Evolutionary conservation across 2,329 filamentous ascomycete species (phyloP).

Genomic region (Diaporthe capsici): DNA sequence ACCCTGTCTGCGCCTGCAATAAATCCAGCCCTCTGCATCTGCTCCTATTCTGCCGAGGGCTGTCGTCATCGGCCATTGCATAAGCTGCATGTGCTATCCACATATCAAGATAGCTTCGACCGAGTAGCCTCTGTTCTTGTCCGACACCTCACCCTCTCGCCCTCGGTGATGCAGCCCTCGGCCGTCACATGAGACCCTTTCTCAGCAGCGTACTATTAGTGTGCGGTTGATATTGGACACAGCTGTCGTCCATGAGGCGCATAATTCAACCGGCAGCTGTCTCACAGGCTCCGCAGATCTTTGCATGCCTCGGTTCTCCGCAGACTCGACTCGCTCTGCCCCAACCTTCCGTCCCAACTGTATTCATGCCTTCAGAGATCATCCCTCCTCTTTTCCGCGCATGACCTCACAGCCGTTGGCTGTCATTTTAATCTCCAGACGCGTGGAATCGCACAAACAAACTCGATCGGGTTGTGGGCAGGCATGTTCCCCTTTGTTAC

Average conservation of each 20-base stretch:
- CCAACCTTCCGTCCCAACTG: slow-evolving; percentile 10
- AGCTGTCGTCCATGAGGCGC: not conserved
- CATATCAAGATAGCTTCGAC: not conserved
- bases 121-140: not conserved
- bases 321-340: slow-evolving; percentile 8
- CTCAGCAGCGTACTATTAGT: not conserved
- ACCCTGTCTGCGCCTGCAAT: not conserved
- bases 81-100: not conserved
- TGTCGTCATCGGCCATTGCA: slow-evolving; percentile 8
- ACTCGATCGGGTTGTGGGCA: not conserved
- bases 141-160: not conserved
- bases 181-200: slow-evolving; percentile 5
- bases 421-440: not conserved
- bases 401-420: slow-evolving; percentile 9
- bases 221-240: not conserved
- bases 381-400: not conserved
- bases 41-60: not conserved
- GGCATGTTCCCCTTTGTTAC: not conserved
- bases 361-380: not conserved
- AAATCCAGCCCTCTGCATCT: not conserved
- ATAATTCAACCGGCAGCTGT: not conserved
- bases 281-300: slow-evolving; percentile 15
- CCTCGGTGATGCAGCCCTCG: not conserved
- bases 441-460: not conserved
- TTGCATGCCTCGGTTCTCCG: slow-evolving; percentile 11